phyloP scores from a whole-genome alignment of 108 stramenopile genomes.

The Ochromonas danica region DNA sequence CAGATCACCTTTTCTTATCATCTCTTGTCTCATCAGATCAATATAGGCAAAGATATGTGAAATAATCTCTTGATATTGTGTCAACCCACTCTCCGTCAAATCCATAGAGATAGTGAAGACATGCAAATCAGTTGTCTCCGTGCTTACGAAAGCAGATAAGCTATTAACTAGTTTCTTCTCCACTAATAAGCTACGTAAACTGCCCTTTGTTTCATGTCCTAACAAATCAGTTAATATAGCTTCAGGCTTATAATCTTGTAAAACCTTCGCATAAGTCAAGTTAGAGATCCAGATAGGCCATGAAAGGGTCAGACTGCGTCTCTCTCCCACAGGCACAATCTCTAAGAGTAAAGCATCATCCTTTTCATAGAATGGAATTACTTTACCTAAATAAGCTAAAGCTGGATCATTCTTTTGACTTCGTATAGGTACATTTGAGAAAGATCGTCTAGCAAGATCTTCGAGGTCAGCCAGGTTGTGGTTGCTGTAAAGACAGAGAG shows the following conservation, averaged over 20 bases:
- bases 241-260: background rate
- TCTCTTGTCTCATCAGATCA: background rate
- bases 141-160: background rate
- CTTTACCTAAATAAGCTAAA: background rate
- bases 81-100: background rate
- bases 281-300: background rate
- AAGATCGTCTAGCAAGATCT: too few relatives aligned
- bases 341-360: background rate
- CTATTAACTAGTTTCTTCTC: background rate
- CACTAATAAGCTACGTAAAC: background rate
- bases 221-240: background rate
- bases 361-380: background rate
- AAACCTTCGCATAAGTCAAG: background rate
- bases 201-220: background rate
- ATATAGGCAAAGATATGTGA: background rate
- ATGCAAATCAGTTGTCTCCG: background rate
- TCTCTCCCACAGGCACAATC: background rate
- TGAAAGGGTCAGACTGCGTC: background rate
- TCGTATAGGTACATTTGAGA: too few relatives aligned
- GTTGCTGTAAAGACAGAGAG: background rate
- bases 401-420: too few relatives aligned
- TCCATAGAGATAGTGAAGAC: background rate
- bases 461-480: background rate
- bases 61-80: background rate
- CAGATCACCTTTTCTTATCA: background rate